Conservation (phyloP, 2,329 filamentous ascomycete species). For the Sclerotinia subarctica region DNA sequence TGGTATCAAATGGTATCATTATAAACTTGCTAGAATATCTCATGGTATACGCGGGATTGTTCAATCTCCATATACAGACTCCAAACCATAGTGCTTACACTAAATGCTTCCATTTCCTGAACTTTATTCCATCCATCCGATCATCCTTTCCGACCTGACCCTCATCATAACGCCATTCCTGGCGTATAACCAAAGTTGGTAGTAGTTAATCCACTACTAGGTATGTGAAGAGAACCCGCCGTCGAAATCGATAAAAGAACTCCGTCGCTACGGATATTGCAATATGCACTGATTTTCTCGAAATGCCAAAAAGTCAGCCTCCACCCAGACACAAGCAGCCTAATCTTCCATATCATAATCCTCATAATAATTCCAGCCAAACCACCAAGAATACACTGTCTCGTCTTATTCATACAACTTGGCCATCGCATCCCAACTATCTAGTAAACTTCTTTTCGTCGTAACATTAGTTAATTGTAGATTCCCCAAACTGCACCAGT, state of each 20-base stretch:
- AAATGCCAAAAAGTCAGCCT: neutral
- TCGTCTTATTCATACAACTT: slow-evolving; percentile 24
- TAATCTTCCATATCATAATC: neutral
- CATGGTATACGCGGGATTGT: neutral
- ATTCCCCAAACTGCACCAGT: slow-evolving; percentile 58
- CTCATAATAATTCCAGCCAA: neutral
- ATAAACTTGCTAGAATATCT: neutral
- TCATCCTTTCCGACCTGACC: neutral
- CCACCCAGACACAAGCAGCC: neutral
- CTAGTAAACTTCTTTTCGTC: slow-evolving; percentile 31
- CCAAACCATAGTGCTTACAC: neutral
- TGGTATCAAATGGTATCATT: slow-evolving; percentile 3
- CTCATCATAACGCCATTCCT: neutral
- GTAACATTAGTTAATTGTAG: slow-evolving; percentile 26
- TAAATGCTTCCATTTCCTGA: neutral
- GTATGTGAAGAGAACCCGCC: neutral
- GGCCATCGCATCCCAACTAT: slow-evolving; percentile 31
- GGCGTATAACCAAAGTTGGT: neutral
- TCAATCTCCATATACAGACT: neutral
- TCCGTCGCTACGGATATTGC: slow-evolving; percentile 31
- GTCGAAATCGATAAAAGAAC: slow-evolving; percentile 18
- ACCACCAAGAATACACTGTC: neutral
- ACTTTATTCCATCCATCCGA: neutral
- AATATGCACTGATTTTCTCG: neutral
- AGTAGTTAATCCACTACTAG: neutral